phyloP scores from a whole-genome alignment of 192 early-diverging fungal species.

The Kickxella alabastrina region DNA sequence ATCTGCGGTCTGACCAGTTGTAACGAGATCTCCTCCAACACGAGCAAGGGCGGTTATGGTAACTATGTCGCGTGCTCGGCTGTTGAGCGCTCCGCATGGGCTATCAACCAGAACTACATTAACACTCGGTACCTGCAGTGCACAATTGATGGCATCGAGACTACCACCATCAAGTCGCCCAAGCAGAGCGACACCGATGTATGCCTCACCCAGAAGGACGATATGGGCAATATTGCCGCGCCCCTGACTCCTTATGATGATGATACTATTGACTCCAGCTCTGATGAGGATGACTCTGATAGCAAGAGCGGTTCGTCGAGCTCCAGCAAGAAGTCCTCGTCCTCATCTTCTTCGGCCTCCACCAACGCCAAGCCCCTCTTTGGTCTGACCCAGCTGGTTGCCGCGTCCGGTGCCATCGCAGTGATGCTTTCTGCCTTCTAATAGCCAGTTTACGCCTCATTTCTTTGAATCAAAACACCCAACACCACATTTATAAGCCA shows the following conservation, averaged over 20 bases:
- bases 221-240: conserved; percentile 19
- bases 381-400: background rate
- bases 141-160: conserved; percentile 28
- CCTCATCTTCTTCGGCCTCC: background rate
- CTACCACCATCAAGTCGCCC: conserved; percentile 22
- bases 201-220: conserved; percentile 36
- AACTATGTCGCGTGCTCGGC: conserved; percentile 40
- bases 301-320: background rate
- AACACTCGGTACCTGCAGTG: conserved; percentile 36
- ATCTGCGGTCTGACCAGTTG: conserved; percentile 45
- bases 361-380: background rate
- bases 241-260: conserved; percentile 8
- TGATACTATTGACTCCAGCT: too few relatives aligned
- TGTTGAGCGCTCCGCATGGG: conserved; percentile 34
- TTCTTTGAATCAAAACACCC: too few relatives aligned
- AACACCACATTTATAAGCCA: too few relatives aligned
- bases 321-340: background rate
- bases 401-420: too few relatives aligned
- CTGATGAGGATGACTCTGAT: background rate
- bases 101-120: conserved; percentile 43
- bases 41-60: conserved; percentile 41
- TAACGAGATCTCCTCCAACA: conserved; percentile 34
- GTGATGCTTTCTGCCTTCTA: too few relatives aligned
- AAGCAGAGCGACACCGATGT: conserved; percentile 22
- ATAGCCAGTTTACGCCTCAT: too few relatives aligned